Base-by-base conservation (phyloP, 1,139 yeast genomes). In the Kodamaea sp. region DNA sequence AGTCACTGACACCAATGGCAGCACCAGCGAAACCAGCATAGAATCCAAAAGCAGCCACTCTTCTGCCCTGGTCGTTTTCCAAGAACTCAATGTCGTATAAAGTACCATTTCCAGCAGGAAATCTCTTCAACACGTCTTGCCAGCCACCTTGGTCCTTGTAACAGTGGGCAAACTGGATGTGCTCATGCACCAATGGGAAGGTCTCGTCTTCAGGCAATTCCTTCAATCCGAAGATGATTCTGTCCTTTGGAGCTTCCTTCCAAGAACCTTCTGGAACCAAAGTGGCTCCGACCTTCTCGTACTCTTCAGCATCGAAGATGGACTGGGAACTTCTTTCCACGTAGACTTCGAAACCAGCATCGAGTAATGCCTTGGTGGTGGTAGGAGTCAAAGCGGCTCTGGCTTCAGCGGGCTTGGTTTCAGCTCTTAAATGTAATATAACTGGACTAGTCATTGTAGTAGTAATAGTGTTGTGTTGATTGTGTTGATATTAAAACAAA, bases 21-120 rank as follows among this genome's bases (percentile, higher is more conserved):
- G 99, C 97, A 55, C 98, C 98, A 10, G 97, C 98, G 58, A 94
- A 92, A 15, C 98, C 98, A 30, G 99, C 98, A 61, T 92, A 92
- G 71, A 79, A 94, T 12, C 99, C 98, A 59, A 92, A 92, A 10
- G 98, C 98, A 31, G 98, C 99, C 25, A 94, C 99, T 66, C 98
- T 84, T 72, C 97, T 85, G 23, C 97, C 97, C 57, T 80, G 81
- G 50, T 86, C 97, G 59, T 92, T 88, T 61, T 87, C 95, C 58
- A 94, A 73, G 59, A 92, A 92, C 66, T 94, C 99, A 50, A 92
- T 70, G 61, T 94, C 98, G 60, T 92, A 92, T 47, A 92, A 76
- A 8, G 78, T 75, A 50, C 98, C 97, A 39, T 84, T 78, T 30
- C 99, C 99, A 28, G 77, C 82, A 37, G 95, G 95, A 72, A 89